Evolutionary conservation across 2,329 filamentous ascomycete species (phyloP), one percentile per base, ranked within the genome.

Genomic region (Calonectria pseudoturangicola): DNA sequence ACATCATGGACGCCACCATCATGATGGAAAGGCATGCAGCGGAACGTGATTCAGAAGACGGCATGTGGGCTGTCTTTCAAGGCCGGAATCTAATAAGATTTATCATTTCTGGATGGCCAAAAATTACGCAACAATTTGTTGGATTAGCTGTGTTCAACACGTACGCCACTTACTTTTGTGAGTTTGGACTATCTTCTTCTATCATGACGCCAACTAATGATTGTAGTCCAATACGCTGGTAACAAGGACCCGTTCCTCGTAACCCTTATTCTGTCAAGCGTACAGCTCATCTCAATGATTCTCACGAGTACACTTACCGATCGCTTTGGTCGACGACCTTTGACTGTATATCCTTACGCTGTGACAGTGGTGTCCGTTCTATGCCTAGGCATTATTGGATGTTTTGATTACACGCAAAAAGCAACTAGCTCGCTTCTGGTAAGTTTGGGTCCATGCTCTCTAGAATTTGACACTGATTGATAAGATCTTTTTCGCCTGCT

Each of bases 201-300:
- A 8, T n/a, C 2, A 39, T 10, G 3, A 7, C n/a, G 4, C 33
- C 15, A 7, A 12, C 41, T 68, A 16, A 68, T 28, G 4, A 6
- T 15, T 18, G 6, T 9, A 74, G 73, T 74, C 36, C 73, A 74
- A 71, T 73, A 74, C 16, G 69, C 72, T 1, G 74, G 74, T 18
- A 74, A 72, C 33, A 74, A 75, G 36, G 69, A 75, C 9, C 72
- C 72, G 2, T 75, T 75, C 58, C 74, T 74, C 7, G 72, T 75
- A 3, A 74, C 72, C 9, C 58, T 74, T 1, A 73, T 75, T 16
- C 36, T 75, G 0, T 72, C 66, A 0, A 62, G 48, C 25, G 70
- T 75, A 16, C 73, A 75, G 25, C 67, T 75, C 2, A 54, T 73
- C 13, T 75, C 72, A 8, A 72, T 74, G 73, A 62, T 74, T 25